Evolutionary conservation across 129 eudicot species (phyloP).

Genomic region (Pulicaria dysenterica): DNA sequence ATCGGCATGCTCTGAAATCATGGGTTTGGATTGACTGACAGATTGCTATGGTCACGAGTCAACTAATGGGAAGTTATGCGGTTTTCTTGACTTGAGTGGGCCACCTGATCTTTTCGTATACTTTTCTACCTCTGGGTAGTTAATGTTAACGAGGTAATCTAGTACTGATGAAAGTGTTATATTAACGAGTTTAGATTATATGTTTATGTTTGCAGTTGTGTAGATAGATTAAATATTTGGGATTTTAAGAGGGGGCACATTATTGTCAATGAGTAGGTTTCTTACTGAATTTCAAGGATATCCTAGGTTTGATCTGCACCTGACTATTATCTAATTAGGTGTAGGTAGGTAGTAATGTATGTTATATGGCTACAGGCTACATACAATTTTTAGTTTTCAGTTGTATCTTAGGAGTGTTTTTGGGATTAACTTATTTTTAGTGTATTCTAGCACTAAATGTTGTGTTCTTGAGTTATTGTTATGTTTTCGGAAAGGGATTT

Average conservation of each 20-base stretch:
- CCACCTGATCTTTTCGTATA: constrained; percentile 17
- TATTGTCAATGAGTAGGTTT: neutral
- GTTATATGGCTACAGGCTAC: constrained; percentile 18
- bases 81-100: neutral
- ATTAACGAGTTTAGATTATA: constrained; percentile 19
- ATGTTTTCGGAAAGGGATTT: no score
- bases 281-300: neutral
- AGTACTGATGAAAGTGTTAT: constrained; percentile 9
- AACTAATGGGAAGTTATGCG: constrained; percentile 8
- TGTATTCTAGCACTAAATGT: no score
- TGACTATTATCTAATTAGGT: neutral
- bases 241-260: neutral
- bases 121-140: constrained; percentile 11
- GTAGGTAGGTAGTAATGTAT: constrained; percentile 22
- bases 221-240: constrained; percentile 15
- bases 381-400: neutral
- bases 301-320: constrained; percentile 2
- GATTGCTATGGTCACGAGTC: constrained; percentile 16
- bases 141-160: constrained; percentile 1
- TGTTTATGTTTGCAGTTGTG: constrained; percentile 21
- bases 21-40: constrained; percentile 15
- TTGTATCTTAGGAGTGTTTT: no score
- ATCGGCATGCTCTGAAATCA: constrained; percentile 8
- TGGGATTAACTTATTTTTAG: no score
- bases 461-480: no score